Conservation (phyloP, 2,329 filamentous ascomycete genomes). For the Tothia fuscella region DNA sequence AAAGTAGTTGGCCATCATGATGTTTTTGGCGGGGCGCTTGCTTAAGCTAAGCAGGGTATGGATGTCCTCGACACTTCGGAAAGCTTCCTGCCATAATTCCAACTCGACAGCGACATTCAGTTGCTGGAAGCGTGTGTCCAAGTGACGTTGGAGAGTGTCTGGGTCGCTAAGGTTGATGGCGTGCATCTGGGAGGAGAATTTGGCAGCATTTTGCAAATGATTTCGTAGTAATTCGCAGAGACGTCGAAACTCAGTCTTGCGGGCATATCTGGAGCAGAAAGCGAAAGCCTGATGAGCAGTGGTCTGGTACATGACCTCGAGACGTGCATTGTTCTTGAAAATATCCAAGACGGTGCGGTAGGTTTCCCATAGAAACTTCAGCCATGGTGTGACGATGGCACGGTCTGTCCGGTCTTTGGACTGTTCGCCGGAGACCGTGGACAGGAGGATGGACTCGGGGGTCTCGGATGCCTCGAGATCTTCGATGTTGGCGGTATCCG, state of each 20-base stretch:
- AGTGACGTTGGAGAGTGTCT: constrained; percentile 90
- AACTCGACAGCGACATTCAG: constrained; percentile 95
- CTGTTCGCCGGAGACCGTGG: constrained; percentile 95
- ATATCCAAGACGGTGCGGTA: constrained; percentile 98
- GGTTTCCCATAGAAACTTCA: constrained; percentile 99
- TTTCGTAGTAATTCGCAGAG: constrained; percentile 97
- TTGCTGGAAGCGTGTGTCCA: constrained; percentile 97
- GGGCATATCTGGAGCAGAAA: constrained; percentile 95
- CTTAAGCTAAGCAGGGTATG: constrained; percentile 94
- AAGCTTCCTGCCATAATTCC: constrained; percentile 98
- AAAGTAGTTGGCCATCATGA: constrained; percentile 99
- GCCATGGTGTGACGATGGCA: constrained; percentile 95
- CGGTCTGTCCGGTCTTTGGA: constrained; percentile 94
- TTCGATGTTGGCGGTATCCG: constrained; percentile 65
- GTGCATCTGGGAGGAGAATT: constrained; percentile 98
- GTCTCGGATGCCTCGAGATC: constrained; percentile 96
- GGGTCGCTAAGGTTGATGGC: constrained; percentile 98
- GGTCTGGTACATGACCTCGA: constrained; percentile 96
- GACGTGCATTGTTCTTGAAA: constrained; percentile 93
- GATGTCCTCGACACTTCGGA: constrained; percentile 97
- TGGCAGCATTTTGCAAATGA: constrained; percentile 97
- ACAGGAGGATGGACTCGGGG: constrained; percentile 92
- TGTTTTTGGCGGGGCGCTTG: constrained; percentile 95
- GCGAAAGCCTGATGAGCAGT: constrained; percentile 97
- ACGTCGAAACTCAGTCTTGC: constrained; percentile 98